These are phyloP conservation scores for Trypanosoma boissoni DNA, from an alignment of 208 protist genomes.

Conservation along the genomic window DNA sequence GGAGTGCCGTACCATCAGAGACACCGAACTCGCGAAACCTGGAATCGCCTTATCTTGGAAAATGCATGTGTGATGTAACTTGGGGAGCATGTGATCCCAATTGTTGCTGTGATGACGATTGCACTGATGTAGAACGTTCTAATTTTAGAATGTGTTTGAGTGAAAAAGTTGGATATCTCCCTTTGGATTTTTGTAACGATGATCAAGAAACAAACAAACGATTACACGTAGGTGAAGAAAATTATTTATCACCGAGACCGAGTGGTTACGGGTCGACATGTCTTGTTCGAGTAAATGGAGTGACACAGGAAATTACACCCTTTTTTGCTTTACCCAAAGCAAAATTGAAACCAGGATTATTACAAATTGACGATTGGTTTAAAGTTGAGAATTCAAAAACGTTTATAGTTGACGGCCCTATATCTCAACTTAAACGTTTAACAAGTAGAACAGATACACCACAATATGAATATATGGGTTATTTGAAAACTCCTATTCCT, in stretches of 20 bases:
- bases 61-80: conserved; percentile 73
- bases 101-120: conserved; percentile 81
- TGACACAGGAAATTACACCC: conserved; percentile 38
- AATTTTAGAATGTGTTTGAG: conserved; percentile 55
- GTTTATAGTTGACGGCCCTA: conserved; percentile 13
- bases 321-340: conserved; percentile 66
- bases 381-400: background rate
- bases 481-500: conserved; percentile 37
- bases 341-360: conserved; percentile 28
- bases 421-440: conserved; percentile 16
- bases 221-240: conserved; percentile 39
- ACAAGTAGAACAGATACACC: background rate
- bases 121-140: conserved; percentile 22
- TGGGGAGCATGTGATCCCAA: conserved; percentile 63
- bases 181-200: conserved; percentile 56
- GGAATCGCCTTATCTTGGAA: conserved; percentile 68
- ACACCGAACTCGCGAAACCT: conserved; percentile 41
- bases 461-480: conserved; percentile 32
- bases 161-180: conserved; percentile 43
- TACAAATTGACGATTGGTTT: background rate
- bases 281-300: conserved; percentile 61
- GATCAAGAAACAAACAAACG: conserved; percentile 28
- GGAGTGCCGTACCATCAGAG: conserved; percentile 33
- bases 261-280: conserved; percentile 44
- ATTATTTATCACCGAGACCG: conserved; percentile 39